phyloP scores from a whole-genome alignment of 192 early-diverging fungal species.

The Powellomyces hirtus region DNA sequence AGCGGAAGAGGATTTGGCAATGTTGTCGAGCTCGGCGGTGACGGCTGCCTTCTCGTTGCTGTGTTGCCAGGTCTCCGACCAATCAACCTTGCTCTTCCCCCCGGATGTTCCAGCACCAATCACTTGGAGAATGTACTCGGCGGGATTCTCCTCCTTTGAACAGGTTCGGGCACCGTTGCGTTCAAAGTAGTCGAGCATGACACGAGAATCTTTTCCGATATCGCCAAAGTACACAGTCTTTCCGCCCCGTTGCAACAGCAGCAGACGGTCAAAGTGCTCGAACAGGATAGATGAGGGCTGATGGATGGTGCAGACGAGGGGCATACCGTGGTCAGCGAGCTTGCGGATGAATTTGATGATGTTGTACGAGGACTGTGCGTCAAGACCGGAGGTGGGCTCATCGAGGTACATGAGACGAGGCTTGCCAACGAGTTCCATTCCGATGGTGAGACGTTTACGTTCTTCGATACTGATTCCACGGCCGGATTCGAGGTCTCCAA shows the following conservation, averaged over 20 bases:
- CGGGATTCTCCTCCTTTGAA: constrained; percentile 68
- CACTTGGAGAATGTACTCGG: constrained; percentile 81
- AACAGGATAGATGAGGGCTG: constrained; percentile 81
- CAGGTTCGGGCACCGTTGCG: constrained; percentile 65
- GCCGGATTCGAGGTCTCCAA: constrained; percentile 54
- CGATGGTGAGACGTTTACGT: constrained; percentile 70
- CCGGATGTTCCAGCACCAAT: constrained; percentile 61
- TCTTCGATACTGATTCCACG: constrained; percentile 66
- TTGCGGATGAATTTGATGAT: constrained; percentile 67
- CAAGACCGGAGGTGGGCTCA: constrained; percentile 63
- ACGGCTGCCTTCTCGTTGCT: constrained; percentile 47
- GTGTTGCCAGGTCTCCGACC: constrained; percentile 68
- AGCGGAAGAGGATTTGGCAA: background rate
- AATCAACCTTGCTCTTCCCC: constrained; percentile 49
- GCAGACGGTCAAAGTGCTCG: constrained; percentile 77
- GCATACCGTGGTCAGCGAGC: constrained; percentile 59
- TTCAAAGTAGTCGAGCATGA: constrained; percentile 73
- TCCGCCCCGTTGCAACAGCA: constrained; percentile 80
- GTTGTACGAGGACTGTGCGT: constrained; percentile 68
- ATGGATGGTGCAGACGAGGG: constrained; percentile 83
- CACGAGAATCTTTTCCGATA: constrained; percentile 63
- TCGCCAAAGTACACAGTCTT: constrained; percentile 83
- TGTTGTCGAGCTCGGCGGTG: constrained; percentile 4
- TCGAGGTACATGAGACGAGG: constrained; percentile 90
- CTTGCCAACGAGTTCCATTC: constrained; percentile 75